phyloP scores from a whole-genome alignment of 2,329 filamentous ascomycete species.

The Eutypella sp. region DNA sequence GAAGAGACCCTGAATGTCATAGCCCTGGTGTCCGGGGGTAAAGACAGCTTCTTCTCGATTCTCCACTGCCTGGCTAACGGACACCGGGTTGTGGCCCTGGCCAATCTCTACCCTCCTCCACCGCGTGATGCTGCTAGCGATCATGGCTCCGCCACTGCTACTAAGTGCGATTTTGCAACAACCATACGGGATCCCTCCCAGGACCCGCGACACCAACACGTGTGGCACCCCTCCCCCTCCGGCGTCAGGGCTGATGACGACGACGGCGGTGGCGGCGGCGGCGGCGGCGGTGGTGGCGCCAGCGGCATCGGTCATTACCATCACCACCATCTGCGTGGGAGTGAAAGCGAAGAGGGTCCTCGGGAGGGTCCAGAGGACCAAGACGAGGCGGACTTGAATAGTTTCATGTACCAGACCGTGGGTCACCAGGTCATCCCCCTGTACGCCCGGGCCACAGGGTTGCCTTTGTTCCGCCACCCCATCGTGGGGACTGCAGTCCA shows the following conservation, averaged over 20 bases:
- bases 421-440: constrained; percentile 83
- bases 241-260: constrained; percentile 15
- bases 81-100: constrained; percentile 79
- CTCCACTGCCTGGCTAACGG: constrained; percentile 85
- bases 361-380: constrained; percentile 26
- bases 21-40: constrained; percentile 89
- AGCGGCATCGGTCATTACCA: too few relatives aligned
- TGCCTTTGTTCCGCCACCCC: constrained; percentile 77
- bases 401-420: constrained; percentile 99
- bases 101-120: constrained; percentile 69
- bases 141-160: constrained; percentile 2
- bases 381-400: constrained; percentile 70
- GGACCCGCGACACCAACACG: constrained; percentile 6
- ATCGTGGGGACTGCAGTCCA: constrained; percentile 71
- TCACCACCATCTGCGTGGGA: too few relatives aligned
- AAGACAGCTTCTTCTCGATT: constrained; percentile 92
- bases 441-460: constrained; percentile 70
- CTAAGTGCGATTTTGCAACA: too few relatives aligned
- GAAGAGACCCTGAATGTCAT: constrained; percentile 65
- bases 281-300: too few relatives aligned
- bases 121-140: constrained; percentile 5
- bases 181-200: constrained; percentile 9
- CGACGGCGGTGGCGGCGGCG: too few relatives aligned
- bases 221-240: constrained; percentile 7
- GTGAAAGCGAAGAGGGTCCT: too few relatives aligned